Base-by-base conservation (phyloP, 371 early-diverging fungal species). In the Syncephalis plumigaleata region DNA sequence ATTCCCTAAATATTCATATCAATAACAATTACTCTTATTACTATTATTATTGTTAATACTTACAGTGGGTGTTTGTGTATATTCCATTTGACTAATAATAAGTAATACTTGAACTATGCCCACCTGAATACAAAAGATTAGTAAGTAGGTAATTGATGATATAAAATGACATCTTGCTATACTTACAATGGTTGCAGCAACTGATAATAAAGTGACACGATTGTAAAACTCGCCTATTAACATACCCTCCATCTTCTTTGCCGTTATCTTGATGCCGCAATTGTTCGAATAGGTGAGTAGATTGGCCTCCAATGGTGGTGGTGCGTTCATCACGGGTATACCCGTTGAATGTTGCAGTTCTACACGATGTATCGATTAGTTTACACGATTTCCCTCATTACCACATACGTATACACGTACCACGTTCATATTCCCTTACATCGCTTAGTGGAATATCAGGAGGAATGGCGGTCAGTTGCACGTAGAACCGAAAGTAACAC, bases 11-110 rank as follows among this genome's bases (percentile, higher is more conserved):
- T 45, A 42, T 18, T 5, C 18, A 13, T 11, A 9, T 31, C 39
- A 20, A 18, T 31, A 21, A 13, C 17, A 55, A 36, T 23, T 15
- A 15, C 36, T 21, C 3, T 46, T 13, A 1, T 39, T 11, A 1
- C 0, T 17, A 38, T 15, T 37, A 26, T n/a, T 16, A 24, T 31
- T 2, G 25, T 18, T n/a, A 45, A 8, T 24, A 20, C 68, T 56
- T 71, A 75, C 77, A 8, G 81, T 78, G 7, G 78, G 84, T 9
- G 87, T 84, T 2, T 70, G 67, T 8, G 84, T 77, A 49, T 71
- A 75, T 49, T 75, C 75, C 75, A 81, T 78, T 59, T 87, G 87
- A 40, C 67, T 59, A 18, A 78, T 69, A 38, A 78, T 49, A 15
- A 77, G 55, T 45, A 70, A 66, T 16, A 76, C 63, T 55, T 82